Conservation (phyloP, 495 filamentous ascomycete species). For the Staphylotrichum longicolle region DNA sequence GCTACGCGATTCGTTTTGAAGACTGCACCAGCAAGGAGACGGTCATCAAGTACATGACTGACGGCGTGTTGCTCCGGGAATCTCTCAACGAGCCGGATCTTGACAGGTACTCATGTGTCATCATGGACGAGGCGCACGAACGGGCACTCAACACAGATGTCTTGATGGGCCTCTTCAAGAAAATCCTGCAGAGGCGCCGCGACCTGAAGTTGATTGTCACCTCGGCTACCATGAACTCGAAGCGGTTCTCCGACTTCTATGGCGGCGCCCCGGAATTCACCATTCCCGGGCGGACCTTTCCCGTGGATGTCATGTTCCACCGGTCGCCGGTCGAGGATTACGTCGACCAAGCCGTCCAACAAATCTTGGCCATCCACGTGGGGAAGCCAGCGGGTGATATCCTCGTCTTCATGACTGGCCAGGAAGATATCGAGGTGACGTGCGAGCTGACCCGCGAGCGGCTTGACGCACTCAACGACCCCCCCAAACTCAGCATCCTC, state of each 20-base stretch:
- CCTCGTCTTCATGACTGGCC: slow-evolving; percentile 98
- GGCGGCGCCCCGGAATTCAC: slow-evolving; percentile 97
- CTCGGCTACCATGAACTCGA: slow-evolving; percentile 97
- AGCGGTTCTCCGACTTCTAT: slow-evolving; percentile 93
- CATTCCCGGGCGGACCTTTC: slow-evolving; percentile 96
- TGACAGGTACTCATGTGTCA: slow-evolving; percentile 96
- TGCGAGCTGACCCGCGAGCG: slow-evolving; percentile 90
- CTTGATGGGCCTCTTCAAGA: slow-evolving; percentile 95
- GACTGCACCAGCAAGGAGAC: slow-evolving; percentile 96
- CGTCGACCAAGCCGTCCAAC: slow-evolving; percentile 94
- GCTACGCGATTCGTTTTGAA: slow-evolving; percentile 98
- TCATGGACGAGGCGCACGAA: slow-evolving; percentile 99
- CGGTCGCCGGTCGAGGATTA: slow-evolving; percentile 96
- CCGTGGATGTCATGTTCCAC: slow-evolving; percentile 94
- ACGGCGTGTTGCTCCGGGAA: slow-evolving; percentile 92
- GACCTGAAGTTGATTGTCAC: slow-evolving; percentile 98
- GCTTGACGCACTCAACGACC: slow-evolving; percentile 88
- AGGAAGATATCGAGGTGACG: slow-evolving; percentile 97
- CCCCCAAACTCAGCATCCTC: slow-evolving; percentile 89
- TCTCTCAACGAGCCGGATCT: slow-evolving; percentile 88
- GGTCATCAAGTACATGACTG: slow-evolving; percentile 98
- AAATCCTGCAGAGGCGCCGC: slow-evolving; percentile 82
- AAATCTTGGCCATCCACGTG: slow-evolving; percentile 95
- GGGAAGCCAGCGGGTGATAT: slow-evolving; percentile 91
- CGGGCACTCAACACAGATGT: slow-evolving; percentile 96